phyloP scores from a whole-genome alignment of 176 grass and related monocot genomes.

The Ensete glaucum region DNA sequence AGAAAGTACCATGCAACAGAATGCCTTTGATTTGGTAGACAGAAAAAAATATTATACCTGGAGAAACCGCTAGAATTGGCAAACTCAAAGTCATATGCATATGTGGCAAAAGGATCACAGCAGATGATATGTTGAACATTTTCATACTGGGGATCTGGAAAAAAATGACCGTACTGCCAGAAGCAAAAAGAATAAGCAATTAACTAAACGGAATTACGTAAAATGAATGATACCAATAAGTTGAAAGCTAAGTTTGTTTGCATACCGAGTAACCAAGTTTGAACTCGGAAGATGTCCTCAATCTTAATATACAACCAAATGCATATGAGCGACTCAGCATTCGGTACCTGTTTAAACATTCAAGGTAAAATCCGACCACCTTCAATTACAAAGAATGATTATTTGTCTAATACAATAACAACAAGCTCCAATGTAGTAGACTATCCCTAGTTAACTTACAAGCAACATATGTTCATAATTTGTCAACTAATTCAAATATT shows the following conservation, averaged over 20 bases:
- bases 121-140: constrained; percentile 99
- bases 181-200: constrained; percentile 6
- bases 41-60: constrained; percentile 42
- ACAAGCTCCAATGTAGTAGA: no score
- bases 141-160: constrained; percentile 94
- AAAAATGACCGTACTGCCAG: constrained; percentile 93
- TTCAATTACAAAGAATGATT: no score
- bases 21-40: neutral
- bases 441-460: no score
- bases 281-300: constrained; percentile 96
- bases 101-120: constrained; percentile 98
- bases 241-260: constrained; percentile 3
- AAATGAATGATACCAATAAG: no score
- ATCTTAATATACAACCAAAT: constrained; percentile 86
- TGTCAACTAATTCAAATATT: constrained; percentile 4
- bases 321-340: constrained; percentile 96
- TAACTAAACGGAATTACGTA: no score
- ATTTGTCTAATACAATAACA: no score
- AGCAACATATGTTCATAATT: neutral
- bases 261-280: constrained; percentile 71
- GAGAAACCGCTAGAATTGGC: constrained; percentile 54
- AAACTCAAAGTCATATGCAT: constrained; percentile 95
- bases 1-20: no score
- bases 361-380: neutral
- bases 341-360: constrained; percentile 48